Evolutionary conservation across 2,329 filamentous ascomycete genomes (phyloP).

Genomic region (Rhynchosporium agropyri): DNA sequence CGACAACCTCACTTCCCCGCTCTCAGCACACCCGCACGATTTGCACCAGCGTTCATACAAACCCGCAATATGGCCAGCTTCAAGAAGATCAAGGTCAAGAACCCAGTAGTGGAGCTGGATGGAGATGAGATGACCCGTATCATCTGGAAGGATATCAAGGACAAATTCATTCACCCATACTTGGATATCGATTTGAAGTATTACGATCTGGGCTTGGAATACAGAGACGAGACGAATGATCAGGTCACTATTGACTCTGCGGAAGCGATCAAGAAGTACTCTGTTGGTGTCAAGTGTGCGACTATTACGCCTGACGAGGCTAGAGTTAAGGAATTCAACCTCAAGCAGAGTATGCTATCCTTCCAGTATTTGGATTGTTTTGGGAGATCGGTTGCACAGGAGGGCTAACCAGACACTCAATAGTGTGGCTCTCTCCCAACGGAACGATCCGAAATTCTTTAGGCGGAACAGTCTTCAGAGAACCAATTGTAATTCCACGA

Average conservation of each 20-base stretch:
- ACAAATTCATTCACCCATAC: not conserved
- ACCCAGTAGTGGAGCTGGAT: conserved; percentile 96
- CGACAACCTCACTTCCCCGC: conserved; percentile 7
- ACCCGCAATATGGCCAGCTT: conserved; percentile 57
- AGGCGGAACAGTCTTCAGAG: conserved; percentile 97
- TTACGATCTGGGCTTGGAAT: conserved; percentile 90
- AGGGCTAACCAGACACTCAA: conserved; percentile 28
- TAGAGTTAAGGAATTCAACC: conserved; percentile 94
- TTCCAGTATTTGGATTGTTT: not conserved
- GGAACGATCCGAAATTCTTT: conserved; percentile 78
- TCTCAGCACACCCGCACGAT: conserved; percentile 17
- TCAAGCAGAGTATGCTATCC: conserved; percentile 84
- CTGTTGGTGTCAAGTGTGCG: conserved; percentile 97
- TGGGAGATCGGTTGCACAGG: not conserved
- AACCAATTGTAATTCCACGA: conserved; percentile 93
- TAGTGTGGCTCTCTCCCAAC: conserved; percentile 98
- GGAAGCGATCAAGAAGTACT: conserved; percentile 98
- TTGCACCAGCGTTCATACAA: conserved; percentile 39
- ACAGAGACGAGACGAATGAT: conserved; percentile 95
- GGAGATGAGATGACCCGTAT: conserved; percentile 79
- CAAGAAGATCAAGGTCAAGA: conserved; percentile 98
- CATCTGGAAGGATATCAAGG: not conserved
- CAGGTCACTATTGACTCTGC: conserved; percentile 94
- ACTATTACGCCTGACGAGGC: conserved; percentile 98
- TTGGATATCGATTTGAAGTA: conserved; percentile 78